Conservation (phyloP, 106 monocot genomes). For the Phalaenopsis equestris region DNA sequence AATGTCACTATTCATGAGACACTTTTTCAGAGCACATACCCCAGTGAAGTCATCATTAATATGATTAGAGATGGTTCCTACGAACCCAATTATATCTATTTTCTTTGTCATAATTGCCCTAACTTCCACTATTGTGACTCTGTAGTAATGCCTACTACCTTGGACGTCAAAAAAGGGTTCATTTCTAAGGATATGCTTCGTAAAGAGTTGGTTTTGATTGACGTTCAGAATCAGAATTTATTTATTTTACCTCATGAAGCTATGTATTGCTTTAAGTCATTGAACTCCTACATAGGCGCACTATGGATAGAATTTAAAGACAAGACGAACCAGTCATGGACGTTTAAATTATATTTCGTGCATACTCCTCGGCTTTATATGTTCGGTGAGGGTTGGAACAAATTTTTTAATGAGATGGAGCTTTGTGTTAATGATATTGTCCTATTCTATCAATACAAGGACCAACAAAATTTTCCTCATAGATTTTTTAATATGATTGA, state of each 20-base stretch:
- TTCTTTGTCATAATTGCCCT: not conserved
- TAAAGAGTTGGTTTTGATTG: conserved; percentile 53
- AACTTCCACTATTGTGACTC: too few species aligned
- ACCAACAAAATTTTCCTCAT: conserved; percentile 3
- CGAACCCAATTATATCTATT: conserved; percentile 6
- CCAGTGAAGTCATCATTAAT: conserved; percentile 16
- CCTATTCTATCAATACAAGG: conserved; percentile 31
- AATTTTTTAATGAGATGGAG: conserved; percentile 42
- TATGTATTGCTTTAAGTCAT: conserved; percentile 20
- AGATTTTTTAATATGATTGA: conserved; percentile 28
- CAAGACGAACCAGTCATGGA: conserved; percentile 17
- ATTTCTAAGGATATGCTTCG: conserved; percentile 31
- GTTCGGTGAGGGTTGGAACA: conserved; percentile 62
- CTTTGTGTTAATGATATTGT: conserved; percentile 29
- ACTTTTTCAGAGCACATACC: conserved; percentile 12
- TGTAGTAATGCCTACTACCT: not conserved
- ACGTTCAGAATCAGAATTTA: conserved; percentile 53
- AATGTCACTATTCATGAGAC: conserved; percentile 13
- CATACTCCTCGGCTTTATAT: conserved; percentile 62
- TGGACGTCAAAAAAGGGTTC: not conserved
- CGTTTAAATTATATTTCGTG: conserved; percentile 54
- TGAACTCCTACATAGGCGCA: conserved; percentile 11
- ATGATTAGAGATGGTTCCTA: conserved; percentile 26
- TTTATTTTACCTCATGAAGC: conserved; percentile 58
- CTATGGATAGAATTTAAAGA: conserved; percentile 40